Evolutionary conservation across 208 protist species (phyloP).

Genomic region (Crithidia thermophila): DNA sequence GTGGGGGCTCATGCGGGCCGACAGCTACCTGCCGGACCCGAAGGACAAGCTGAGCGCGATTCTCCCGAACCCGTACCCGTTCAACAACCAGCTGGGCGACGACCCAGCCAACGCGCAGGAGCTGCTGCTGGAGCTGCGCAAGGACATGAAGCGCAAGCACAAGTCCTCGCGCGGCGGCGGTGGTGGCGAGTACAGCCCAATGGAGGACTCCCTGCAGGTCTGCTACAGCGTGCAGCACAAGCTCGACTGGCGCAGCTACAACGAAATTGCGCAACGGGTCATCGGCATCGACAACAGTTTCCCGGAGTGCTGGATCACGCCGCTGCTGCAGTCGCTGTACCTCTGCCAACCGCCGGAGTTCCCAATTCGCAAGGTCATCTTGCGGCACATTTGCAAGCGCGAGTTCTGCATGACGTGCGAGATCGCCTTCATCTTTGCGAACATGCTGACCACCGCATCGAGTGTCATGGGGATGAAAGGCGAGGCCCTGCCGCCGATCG

Average conservation of each 20-base stretch:
- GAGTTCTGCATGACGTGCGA: constrained; percentile 92
- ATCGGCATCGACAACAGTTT: constrained; percentile 90
- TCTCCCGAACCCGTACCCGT: constrained; percentile 88
- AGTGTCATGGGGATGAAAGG: constrained; percentile 57
- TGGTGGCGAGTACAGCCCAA: constrained; percentile 68
- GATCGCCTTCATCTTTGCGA: constrained; percentile 84
- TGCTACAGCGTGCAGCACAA: constrained; percentile 87
- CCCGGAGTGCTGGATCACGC: constrained; percentile 88
- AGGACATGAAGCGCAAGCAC: constrained; percentile 78
- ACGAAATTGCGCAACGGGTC: constrained; percentile 76
- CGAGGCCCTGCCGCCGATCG: constrained; percentile 78
- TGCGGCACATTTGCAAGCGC: constrained; percentile 78
- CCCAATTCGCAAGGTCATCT: constrained; percentile 78
- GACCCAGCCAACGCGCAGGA: constrained; percentile 78
- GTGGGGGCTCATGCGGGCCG: constrained; percentile 77
- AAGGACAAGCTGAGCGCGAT: constrained; percentile 83
- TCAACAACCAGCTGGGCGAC: constrained; percentile 78
- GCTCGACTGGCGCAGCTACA: constrained; percentile 83
- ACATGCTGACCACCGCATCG: constrained; percentile 79
- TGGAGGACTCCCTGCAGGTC: constrained; percentile 80
- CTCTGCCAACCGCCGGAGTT: constrained; percentile 84
- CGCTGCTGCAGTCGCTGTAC: constrained; percentile 85
- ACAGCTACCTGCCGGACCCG: constrained; percentile 81
- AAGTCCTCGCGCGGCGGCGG: constrained; percentile 47
- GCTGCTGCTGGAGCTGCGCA: constrained; percentile 75